phyloP scores from a whole-genome alignment of 2,329 filamentous ascomycete genomes.

The Neocatenulostroma microsporum region DNA sequence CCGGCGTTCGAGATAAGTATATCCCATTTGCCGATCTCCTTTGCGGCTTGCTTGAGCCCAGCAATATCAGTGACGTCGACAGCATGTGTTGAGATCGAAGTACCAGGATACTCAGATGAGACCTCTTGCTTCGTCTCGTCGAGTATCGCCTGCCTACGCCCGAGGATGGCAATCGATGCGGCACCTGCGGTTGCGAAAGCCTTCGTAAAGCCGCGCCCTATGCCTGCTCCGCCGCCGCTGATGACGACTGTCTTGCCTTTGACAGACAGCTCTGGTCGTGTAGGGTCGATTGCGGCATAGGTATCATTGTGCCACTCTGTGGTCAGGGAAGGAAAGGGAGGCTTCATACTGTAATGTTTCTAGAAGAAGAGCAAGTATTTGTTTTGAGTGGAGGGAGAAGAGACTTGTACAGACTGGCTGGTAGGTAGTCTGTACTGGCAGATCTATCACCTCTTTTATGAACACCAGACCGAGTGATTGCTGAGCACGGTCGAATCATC shows the following conservation, averaged over 20 bases:
- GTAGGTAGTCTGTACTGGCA: too few relatives aligned
- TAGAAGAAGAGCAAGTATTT: too few relatives aligned
- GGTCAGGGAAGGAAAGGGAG: constrained; percentile 28
- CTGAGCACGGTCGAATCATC: too few relatives aligned
- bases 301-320: constrained; percentile 28
- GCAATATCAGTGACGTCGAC: constrained; percentile 26
- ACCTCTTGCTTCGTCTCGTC: constrained; percentile 30
- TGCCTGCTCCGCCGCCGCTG: constrained; percentile 37
- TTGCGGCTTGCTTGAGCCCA: constrained; percentile 28
- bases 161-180: constrained; percentile 36
- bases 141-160: constrained; percentile 23
- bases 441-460: too few relatives aligned
- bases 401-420: too few relatives aligned
- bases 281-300: constrained; percentile 32
- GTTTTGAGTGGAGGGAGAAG: too few relatives aligned
- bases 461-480: too few relatives aligned
- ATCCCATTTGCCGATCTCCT: constrained; percentile 26
- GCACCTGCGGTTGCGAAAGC: constrained; percentile 40
- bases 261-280: constrained; percentile 34
- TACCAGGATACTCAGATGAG: constrained; percentile 26
- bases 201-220: constrained; percentile 37
- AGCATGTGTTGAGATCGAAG: constrained; percentile 25
- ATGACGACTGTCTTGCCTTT: constrained; percentile 36
- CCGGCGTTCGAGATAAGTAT: constrained; percentile 34
- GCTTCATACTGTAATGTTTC: too few relatives aligned